Evolutionary conservation across 1,284 basidiomycete species (phyloP).

Genomic region (Rhodotorula mucilaginosa): DNA sequence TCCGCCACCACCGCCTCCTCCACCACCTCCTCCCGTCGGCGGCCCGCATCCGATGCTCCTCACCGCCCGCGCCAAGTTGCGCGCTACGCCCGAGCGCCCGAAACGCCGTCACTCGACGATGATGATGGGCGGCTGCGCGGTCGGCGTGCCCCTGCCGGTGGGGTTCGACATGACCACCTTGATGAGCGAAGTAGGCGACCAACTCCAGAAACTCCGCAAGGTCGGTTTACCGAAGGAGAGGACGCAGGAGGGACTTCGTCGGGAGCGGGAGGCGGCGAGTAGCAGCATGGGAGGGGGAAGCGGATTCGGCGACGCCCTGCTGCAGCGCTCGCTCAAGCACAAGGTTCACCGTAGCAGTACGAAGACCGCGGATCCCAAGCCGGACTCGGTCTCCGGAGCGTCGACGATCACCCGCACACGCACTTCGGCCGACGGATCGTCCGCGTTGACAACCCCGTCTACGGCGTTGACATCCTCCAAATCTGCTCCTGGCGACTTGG

Average conservation of each 20-base stretch:
- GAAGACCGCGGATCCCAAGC: neutral
- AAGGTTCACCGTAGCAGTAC: neutral
- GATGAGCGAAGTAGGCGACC: slow-evolving; percentile 22
- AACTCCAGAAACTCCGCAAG: slow-evolving; percentile 15
- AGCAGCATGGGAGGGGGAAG: neutral
- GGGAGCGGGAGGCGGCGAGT: too few relatives aligned
- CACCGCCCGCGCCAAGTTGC: slow-evolving; percentile 8
- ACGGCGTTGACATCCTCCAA: too few relatives aligned
- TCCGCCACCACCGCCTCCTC: slow-evolving; percentile 13
- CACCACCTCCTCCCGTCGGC: slow-evolving; percentile 8
- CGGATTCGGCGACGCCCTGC: neutral
- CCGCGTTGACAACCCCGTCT: too few relatives aligned
- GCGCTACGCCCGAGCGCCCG: slow-evolving; percentile 16
- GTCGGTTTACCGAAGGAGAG: slow-evolving; percentile 13
- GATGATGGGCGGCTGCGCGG: neutral
- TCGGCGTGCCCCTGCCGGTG: neutral
- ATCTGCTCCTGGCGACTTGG: too few relatives aligned
- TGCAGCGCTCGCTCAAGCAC: slow-evolving; percentile 11
- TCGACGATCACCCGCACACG: too few relatives aligned
- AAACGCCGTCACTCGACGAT: slow-evolving; percentile 10
- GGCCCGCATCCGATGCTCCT: slow-evolving; percentile 19
- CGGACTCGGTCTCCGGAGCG: too few relatives aligned
- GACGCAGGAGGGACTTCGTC: slow-evolving; percentile 1
- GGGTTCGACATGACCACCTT: slow-evolving; percentile 22
- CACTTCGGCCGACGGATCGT: too few relatives aligned